Base-by-base conservation (phyloP, 2,329 filamentous ascomycete species). In the Talaromyces amestolkiae region DNA sequence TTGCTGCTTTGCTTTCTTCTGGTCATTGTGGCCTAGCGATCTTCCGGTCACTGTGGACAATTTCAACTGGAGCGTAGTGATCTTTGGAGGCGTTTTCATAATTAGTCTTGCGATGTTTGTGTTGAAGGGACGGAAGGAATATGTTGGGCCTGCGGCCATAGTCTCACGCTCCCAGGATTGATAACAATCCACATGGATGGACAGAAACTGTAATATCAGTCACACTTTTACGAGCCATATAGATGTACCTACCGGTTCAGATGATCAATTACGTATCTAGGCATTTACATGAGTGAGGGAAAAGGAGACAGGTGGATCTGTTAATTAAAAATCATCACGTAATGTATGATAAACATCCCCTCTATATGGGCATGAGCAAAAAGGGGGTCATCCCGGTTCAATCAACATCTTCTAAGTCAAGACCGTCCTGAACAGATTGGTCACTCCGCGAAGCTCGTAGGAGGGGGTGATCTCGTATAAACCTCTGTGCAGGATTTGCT, bases 51-150 rank as follows among this genome's bases (percentile, higher is more conserved):
- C 75, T 0, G 69, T 74, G 1, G 70, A 68, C 3, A 78, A 76
- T 3, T 83, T 85, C 72, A 86, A 86, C 71, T 86, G 82, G 82
- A 80, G 78, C 35, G 70, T 77, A n/a, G 74, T 83, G 7, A 78
- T 85, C 45, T 82, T 83, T 56, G 70, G 69, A 24, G 74, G 71
- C 0, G 74, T 78, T 10, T 76, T 81, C 63, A 47, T 78, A 5
- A 75, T 81, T 53, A 77, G 79, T 15, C 68, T 77, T 15, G 68
- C 73, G 1, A 82, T 81, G 68, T 80, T 80, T 69, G 17, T 72
- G 3, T 63, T 64, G 1, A 43, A 64, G 22, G 61, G 61, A 64
- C 27, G 39, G 9, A 43, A 39, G 76, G 13, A 62, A 15, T 64
- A 64, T 13, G 39, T 39, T 35, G 51, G 51, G 7, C 61, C 61